Percentiles rank a stretch among this genome's conserved stretches.
These are phyloP conservation scores for Artemisia argyi DNA, from an alignment of 129 eudicot genomes.

Conservation along the genomic window DNA sequence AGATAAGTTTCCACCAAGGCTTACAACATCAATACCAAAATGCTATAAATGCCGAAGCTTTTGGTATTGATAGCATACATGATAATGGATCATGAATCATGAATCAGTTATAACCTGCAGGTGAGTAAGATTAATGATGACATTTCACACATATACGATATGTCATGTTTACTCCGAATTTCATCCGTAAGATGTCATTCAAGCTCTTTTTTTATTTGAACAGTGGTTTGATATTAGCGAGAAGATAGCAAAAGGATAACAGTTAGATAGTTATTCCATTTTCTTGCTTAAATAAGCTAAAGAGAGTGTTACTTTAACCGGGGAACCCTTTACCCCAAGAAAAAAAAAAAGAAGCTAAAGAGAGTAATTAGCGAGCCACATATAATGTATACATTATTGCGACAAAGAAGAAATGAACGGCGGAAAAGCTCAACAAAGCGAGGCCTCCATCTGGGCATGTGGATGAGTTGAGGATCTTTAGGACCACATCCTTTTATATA, in stretches of 20 bases:
- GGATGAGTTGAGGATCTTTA: constrained; percentile 17
- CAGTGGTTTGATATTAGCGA: too few species aligned
- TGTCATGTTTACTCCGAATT: neutral
- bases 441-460: constrained; percentile 9
- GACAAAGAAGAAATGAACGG: constrained; percentile 1
- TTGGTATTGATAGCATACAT: neutral
- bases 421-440: neutral
- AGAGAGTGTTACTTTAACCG: too few species aligned
- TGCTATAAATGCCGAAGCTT: neutral
- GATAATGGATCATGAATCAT: neutral
- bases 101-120: neutral
- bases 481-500: constrained; percentile 10
- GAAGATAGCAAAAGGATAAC: too few species aligned
- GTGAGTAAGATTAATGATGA: neutral
- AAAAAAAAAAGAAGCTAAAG: neutral
- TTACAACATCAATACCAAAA: neutral
- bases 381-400: neutral
- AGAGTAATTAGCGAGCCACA: neutral
- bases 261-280: neutral
- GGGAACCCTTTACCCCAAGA: too few species aligned
- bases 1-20: neutral
- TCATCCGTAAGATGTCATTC: neutral
- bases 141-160: neutral
- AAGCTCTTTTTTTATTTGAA: neutral
- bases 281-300: neutral